Evolutionary conservation across 768 basidiomycete species (phyloP), one percentile per base, ranked within the genome.

Genomic region (Russula olivacea): DNA sequence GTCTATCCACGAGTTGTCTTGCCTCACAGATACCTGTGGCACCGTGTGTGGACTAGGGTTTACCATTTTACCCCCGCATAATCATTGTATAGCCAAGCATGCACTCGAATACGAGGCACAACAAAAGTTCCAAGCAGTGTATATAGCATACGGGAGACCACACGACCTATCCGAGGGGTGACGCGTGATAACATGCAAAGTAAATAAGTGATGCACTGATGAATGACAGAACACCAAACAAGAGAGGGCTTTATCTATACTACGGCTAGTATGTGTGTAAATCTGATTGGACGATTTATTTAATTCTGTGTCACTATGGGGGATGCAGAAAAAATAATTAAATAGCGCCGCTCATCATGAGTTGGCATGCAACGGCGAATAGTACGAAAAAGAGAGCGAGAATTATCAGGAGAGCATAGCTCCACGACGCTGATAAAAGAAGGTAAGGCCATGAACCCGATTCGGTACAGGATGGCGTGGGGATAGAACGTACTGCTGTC

Each of bases 371-470:
- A 54, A 82, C 54, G 47, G 80, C 82, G 41, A 80, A 66, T 4
- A 84, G 47, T 32, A 80, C 64, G 21, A 76, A 65, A 17, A 83
- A 54, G 40, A 84, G 19, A 2, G 81, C 72, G 47, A 83, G 32
- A 21, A 83, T 47, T 36, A 81, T 47, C 17, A 79, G 23, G 34
- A 84, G 59, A 36, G 76, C 69, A 57, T 75, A 47, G 14, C 50
- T 64, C 64, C 66, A 58, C 28, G 58, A 34, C 68, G 72, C 77
- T 77, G 78, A 61, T 75, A 36, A 43, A 43, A 56, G 28, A 41
- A 36, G 23, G 55, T 2, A 38, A 38, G 23, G 12, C 15, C 1
- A 15, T 62, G 11, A 40, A 50, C 17, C 30, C 8, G 41, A 61
- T 19, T 38, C n/a, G 3, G 2, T 11, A 57, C 14, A 36, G 40